These are phyloP conservation scores for Stentor coeruleus DNA, from an alignment of 73 alveolate species.

Conservation along the genomic window DNA sequence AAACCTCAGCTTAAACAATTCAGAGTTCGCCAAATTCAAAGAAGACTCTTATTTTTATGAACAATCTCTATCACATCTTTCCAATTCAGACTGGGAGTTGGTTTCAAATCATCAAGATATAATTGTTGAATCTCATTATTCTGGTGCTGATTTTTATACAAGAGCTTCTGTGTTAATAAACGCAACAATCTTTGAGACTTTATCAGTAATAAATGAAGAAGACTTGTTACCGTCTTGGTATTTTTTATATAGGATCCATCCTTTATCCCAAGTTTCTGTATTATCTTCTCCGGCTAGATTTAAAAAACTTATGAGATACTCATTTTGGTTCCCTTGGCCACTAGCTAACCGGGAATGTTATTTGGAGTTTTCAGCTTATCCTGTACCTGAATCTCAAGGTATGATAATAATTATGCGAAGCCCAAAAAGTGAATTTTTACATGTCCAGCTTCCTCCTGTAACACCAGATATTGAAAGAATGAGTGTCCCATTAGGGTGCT, in stretches of 20 bases:
- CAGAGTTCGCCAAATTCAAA: not conserved
- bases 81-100: not conserved
- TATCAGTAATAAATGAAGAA: slow-evolving; percentile 3
- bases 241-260: not conserved
- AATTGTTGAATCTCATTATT: not conserved
- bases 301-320: not conserved
- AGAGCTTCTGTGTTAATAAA: not conserved
- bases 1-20: not conserved
- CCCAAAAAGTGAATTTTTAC: not conserved
- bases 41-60: slow-evolving; percentile 1
- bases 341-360: not conserved
- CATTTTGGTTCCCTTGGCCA: slow-evolving; percentile 27
- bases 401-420: slow-evolving; percentile 1
- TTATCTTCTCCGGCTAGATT: not conserved
- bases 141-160: slow-evolving; percentile 1
- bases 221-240: slow-evolving; percentile 14
- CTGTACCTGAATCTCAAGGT: not conserved
- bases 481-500: slow-evolving; percentile 1
- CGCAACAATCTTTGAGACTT: not conserved
- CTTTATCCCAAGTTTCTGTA: not conserved
- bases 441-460: not conserved
- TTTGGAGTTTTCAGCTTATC: not conserved
- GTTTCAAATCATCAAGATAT: not conserved
- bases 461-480: not conserved
- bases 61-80: not conserved